Evolutionary conservation across 371 early-diverging fungal genomes (phyloP), one percentile per base, ranked within the genome.

Genomic region (Rhizopus microsporus): DNA sequence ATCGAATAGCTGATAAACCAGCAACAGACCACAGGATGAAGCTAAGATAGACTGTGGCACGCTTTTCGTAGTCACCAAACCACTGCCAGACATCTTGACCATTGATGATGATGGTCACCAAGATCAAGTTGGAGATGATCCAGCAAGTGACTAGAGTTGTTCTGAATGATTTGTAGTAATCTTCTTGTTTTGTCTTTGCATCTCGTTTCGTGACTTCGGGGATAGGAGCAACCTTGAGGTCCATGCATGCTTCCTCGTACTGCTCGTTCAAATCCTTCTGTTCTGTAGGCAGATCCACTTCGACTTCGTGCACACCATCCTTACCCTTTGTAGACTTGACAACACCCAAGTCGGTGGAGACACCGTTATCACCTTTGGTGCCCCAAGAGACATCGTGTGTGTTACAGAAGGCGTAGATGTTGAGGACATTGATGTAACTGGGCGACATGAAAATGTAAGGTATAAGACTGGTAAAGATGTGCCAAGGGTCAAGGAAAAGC

Each of bases 11-110:
- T 4, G 93, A 83, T 55, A 96, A 77, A 34, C 81, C 92, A 31
- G 91, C 85, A 33, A 94, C 93, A 15, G 90, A 88, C 92, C 93
- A 96, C 50, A 96, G 88, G 50, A 95, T 88, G 60, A 96, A 90
- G 54, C 85, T 84, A 54, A 95, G 80, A 56, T 92, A 95, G 17
- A 78, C 73, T 50, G 90, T 89, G 53, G 76, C 72, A 66, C 78
- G 42, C 5, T 51, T 62, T 7, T 70, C 64, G 16, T 72, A 75
- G 12, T 57, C 59, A 49, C 76, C 74, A 54, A 73, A 67, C 60
- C 72, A 66, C 23, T 54, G 46, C 40, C 67, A 59, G 0, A 70
- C 50, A 31, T 66, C 51, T 56, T 60, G 47, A 15, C 66, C 66
- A 38, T 67, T 74, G 8, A 82, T 82, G 12, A 87, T 71, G 54